phyloP scores from a whole-genome alignment of 73 alveolate species.

The Paramecium octaurelia region DNA sequence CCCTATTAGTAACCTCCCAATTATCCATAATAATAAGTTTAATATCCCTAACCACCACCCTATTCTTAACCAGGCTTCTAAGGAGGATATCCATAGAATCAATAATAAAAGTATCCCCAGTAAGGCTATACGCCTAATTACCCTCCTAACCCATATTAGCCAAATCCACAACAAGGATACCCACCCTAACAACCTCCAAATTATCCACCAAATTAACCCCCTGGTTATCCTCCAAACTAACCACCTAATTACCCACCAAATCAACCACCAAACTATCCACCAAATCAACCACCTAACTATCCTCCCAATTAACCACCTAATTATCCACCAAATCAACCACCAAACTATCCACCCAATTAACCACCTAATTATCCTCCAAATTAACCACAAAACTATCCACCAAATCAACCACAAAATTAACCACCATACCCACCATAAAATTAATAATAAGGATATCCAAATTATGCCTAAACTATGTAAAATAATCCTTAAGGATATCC shows the following conservation, averaged over 20 bases:
- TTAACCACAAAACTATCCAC: neutral
- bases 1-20: neutral
- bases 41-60: slow-evolving; percentile 16
- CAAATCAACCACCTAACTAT: neutral
- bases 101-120: neutral
- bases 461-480: neutral
- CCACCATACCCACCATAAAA: neutral
- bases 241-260: neutral
- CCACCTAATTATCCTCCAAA: neutral
- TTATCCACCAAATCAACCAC: neutral
- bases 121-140: neutral
- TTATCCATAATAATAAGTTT: neutral
- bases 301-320: neutral
- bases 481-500: neutral
- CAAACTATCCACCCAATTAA: neutral
- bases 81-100: slow-evolving; percentile 24
- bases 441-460: neutral
- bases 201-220: neutral
- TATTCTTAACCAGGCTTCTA: neutral
- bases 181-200: neutral
- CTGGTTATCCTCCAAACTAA: neutral
- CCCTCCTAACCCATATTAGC: neutral
- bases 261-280: neutral
- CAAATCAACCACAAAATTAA: neutral
- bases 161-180: neutral